Evolutionary conservation across 768 basidiomycete species (phyloP).

Genomic region (Neoboletus subvelutipes): DNA sequence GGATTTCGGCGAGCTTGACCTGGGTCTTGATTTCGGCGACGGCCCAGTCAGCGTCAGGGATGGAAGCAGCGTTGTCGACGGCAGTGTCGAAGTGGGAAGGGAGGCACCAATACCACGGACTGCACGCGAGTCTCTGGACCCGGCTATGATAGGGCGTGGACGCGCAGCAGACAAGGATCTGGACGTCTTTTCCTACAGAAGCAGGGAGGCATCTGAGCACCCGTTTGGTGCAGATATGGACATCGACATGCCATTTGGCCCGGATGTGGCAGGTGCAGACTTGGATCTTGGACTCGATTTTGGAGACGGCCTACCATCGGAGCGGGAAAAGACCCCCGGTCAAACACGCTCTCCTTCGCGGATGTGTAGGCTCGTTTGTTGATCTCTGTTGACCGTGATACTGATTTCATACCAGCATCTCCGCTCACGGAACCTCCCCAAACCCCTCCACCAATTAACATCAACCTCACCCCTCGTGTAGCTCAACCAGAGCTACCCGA

Average conservation of each 20-base stretch:
- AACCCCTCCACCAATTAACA: conserved; percentile 70
- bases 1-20: conserved; percentile 69
- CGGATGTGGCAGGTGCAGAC: conserved; percentile 52
- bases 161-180: conserved; percentile 50
- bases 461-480: conserved; percentile 48
- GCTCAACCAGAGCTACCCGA: conserved; percentile 42
- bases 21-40: conserved; percentile 78
- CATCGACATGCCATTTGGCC: conserved; percentile 49
- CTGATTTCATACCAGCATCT: conserved; percentile 50
- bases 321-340: conserved; percentile 54
- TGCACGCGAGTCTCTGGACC: conserved; percentile 57
- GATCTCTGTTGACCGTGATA: neutral
- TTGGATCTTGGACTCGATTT: conserved; percentile 73
- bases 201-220: conserved; percentile 65
- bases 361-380: conserved; percentile 51
- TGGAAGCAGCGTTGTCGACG: conserved; percentile 50
- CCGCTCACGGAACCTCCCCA: conserved; percentile 72
- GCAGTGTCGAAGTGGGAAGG: conserved; percentile 74
- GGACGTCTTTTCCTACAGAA: conserved; percentile 62
- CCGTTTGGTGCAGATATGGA: conserved; percentile 58
- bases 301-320: conserved; percentile 51
- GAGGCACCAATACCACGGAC: conserved; percentile 54
- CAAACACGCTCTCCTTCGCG: conserved; percentile 63
- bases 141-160: conserved; percentile 53
- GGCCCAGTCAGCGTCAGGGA: conserved; percentile 40